A percentile compares a stretch with the other conserved stretches of the same genome.
Conservation (phyloP, 768 basidiomycete species). For the Hygrocybe coccinea region DNA sequence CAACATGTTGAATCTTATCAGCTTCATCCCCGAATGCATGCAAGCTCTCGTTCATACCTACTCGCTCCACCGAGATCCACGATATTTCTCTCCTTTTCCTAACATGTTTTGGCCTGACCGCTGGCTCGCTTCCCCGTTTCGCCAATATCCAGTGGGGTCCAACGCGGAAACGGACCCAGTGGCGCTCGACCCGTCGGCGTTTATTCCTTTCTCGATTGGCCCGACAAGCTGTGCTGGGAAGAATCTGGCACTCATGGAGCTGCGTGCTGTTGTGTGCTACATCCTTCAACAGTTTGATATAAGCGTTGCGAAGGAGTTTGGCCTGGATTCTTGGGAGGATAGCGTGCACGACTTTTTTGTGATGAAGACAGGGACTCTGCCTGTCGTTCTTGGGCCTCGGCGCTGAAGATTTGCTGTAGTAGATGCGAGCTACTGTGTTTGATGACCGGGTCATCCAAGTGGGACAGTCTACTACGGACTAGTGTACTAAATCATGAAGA, state of each 20-base stretch:
- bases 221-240: constrained; percentile 42
- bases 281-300: constrained; percentile 36
- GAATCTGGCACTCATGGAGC: constrained; percentile 28
- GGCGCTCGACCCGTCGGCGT: constrained; percentile 30
- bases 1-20: constrained; percentile 15
- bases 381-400: constrained; percentile 30
- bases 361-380: constrained; percentile 28
- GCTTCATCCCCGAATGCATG: constrained; percentile 44
- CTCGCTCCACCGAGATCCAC: constrained; percentile 42
- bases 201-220: constrained; percentile 37
- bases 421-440: background rate
- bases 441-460: too few relatives aligned
- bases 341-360: constrained; percentile 36
- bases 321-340: constrained; percentile 28
- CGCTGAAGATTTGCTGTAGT: background rate
- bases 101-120: constrained; percentile 29
- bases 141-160: constrained; percentile 23
- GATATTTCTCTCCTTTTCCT: constrained; percentile 44
- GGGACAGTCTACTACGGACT: too few relatives aligned
- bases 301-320: constrained; percentile 30
- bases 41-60: constrained; percentile 40
- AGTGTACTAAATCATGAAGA: too few relatives aligned
- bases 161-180: constrained; percentile 20
- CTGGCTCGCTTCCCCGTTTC: constrained; percentile 27
- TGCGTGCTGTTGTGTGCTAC: background rate